Conservation (phyloP, 192 early-diverging fungal species). For the Mortierella hygrophila region DNA sequence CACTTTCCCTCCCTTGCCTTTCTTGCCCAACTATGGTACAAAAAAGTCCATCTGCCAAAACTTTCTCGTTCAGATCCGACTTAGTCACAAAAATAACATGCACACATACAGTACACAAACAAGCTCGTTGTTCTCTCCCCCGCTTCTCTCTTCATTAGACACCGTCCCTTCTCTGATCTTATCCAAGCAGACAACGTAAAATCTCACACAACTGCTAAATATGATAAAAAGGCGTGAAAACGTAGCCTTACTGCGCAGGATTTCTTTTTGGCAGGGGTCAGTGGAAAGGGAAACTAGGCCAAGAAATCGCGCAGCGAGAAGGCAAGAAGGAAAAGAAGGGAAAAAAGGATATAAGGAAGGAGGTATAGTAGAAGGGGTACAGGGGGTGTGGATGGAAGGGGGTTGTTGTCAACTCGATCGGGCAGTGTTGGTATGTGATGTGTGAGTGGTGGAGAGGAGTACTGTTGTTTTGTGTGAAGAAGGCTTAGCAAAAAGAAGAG, state of each 20-base stretch:
- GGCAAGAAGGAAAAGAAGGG: not conserved
- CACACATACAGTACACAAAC: not conserved
- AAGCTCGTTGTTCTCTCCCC: not conserved
- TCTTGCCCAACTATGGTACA: not conserved
- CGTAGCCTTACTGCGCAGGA: not conserved
- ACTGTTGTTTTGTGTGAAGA: not conserved
- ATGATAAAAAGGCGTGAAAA: not conserved
- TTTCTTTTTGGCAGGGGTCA: not conserved
- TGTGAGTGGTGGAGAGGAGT: not conserved
- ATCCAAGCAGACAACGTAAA: not conserved
- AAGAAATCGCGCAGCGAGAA: not conserved
- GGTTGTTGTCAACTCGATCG: not conserved
- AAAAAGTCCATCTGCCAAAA: conserved; percentile 3
- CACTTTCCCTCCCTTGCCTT: not conserved
- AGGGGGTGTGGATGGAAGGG: not conserved
- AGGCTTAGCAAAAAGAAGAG: not conserved
- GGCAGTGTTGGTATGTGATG: not conserved
- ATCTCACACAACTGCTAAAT: not conserved
- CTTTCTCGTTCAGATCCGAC: not conserved
- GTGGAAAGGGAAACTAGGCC: not conserved
- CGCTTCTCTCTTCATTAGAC: too few relatives aligned
- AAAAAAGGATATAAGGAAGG: not conserved
- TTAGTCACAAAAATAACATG: not conserved
- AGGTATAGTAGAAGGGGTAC: not conserved
- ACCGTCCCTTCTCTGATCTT: not conserved